These are phyloP conservation scores for Ceratocystis cacaofunesta DNA, from an alignment of 2,329 filamentous ascomycete genomes.

Conservation along the genomic window DNA sequence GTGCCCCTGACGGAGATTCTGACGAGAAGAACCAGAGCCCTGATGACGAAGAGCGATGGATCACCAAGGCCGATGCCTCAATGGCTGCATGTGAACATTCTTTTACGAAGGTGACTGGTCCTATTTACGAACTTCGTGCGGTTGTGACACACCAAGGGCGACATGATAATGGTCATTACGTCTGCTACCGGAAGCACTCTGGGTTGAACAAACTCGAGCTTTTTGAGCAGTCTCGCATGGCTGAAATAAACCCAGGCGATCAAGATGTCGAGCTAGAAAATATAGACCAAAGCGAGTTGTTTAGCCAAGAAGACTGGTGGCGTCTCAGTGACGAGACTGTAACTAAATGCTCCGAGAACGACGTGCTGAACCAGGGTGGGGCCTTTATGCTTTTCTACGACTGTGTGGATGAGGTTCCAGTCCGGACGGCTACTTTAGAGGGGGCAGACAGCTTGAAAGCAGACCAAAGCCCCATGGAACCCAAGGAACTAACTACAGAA, in stretches of 20 bases:
- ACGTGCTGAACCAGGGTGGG: conserved; percentile 59
- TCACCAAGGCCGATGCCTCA: conserved; percentile 49
- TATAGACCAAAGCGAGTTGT: conserved; percentile 13
- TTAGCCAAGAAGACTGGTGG: conserved; percentile 49
- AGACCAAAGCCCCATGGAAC: background rate
- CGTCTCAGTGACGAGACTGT: conserved; percentile 82
- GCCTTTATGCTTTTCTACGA: conserved; percentile 99
- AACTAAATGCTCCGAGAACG: conserved; percentile 53
- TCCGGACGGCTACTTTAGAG: conserved; percentile 27
- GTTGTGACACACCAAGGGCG: conserved; percentile 79
- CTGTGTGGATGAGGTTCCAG: conserved; percentile 40
- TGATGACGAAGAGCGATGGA: conserved; percentile 49
- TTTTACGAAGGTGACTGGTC: conserved; percentile 38
- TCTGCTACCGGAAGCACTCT: conserved; percentile 65
- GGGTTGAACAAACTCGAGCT: conserved; percentile 2
- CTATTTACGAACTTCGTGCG: conserved; percentile 63
- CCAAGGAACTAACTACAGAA: background rate
- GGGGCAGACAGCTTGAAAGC: background rate
- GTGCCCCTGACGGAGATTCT: conserved; percentile 20
- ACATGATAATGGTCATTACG: conserved; percentile 92
- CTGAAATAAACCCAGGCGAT: conserved; percentile 14
- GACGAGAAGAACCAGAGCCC: background rate
- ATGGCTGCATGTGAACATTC: conserved; percentile 50
- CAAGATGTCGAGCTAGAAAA: conserved; percentile 15
- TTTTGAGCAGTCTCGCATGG: conserved; percentile 15